A percentile compares a stretch with the other conserved stretches of the same genome.
Evolutionary conservation across 176 grass and related monocot species (phyloP).

Genomic region (Musa acuminata): DNA sequence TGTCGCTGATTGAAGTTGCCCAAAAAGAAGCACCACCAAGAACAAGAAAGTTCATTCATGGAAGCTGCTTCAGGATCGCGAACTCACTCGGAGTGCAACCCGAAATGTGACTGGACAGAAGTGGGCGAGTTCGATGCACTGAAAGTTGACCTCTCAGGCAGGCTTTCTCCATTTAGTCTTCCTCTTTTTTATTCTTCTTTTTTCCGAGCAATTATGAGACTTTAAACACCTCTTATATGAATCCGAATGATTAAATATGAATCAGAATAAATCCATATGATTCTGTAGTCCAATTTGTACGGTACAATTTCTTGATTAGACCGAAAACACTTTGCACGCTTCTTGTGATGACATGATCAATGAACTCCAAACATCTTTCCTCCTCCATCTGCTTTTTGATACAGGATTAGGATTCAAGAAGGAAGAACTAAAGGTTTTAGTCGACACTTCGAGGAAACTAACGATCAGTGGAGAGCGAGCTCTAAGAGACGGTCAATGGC

Average conservation of each 20-base stretch:
- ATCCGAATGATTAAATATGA: no score
- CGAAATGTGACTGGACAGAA: slow-evolving; percentile 42
- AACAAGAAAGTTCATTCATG: slow-evolving; percentile 21
- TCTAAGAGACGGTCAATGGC: slow-evolving; percentile 17
- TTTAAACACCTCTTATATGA: no score
- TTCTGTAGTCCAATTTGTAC: not conserved
- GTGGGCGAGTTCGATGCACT: slow-evolving; percentile 38
- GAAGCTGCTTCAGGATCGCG: slow-evolving; percentile 12
- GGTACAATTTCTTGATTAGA: not conserved
- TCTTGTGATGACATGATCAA: not conserved
- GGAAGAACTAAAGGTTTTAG: slow-evolving; percentile 34
- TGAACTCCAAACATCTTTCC: not conserved
- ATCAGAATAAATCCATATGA: no score
- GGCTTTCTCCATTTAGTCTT: not conserved
- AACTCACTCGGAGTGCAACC: slow-evolving; percentile 34
- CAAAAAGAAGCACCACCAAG: not conserved
- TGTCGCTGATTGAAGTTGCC: no score
- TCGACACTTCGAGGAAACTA: slow-evolving; percentile 20
- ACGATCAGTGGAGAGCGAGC: slow-evolving; percentile 22
- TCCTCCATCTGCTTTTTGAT: not conserved
- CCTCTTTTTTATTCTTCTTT: not conserved
- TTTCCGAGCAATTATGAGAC: not conserved
- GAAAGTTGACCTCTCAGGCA: slow-evolving; percentile 40
- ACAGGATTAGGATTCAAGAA: slow-evolving; percentile 27
- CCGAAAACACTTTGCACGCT: no score